Evolutionary conservation across 306 rosid genomes (phyloP).

Genomic region (Phaseolus lunatus): DNA sequence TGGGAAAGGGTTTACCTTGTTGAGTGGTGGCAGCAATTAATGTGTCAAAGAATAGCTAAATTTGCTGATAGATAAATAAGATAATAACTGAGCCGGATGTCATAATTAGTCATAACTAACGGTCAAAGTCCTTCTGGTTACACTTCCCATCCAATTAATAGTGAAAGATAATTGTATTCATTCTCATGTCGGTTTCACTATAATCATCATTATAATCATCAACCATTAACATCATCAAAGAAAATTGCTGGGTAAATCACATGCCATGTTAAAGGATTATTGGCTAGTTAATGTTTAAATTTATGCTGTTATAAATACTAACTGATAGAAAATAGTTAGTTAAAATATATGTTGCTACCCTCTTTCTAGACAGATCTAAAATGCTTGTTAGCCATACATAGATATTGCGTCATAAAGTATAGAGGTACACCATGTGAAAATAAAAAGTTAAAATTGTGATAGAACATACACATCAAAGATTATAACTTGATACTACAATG

Average conservation of each 20-base stretch:
- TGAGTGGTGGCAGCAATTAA: neutral
- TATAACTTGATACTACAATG: neutral
- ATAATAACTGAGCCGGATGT: slow-evolving; percentile 14
- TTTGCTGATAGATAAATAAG: slow-evolving; percentile 17
- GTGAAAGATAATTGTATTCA: slow-evolving; percentile 15
- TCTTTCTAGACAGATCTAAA: neutral
- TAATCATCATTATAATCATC: slow-evolving; percentile 13
- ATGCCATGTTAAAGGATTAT: slow-evolving; percentile 8
- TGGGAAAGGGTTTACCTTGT: neutral
- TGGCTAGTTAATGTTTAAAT: neutral
- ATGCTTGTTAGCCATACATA: neutral
- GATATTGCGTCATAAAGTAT: neutral
- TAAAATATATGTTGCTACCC: too few relatives aligned
- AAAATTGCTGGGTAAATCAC: neutral
- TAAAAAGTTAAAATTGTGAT: neutral
- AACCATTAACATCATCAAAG: slow-evolving; percentile 23
- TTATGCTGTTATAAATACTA: too few relatives aligned
- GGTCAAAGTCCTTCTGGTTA: slow-evolving; percentile 17
- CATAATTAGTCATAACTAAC: neutral
- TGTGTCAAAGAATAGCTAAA: neutral
- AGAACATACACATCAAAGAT: neutral
- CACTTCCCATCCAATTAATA: slow-evolving; percentile 26
- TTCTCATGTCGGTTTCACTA: slow-evolving; percentile 17
- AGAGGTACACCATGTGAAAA: neutral
- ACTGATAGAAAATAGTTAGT: too few relatives aligned